Percentiles rank a stretch among this genome's conserved stretches.
These are phyloP conservation scores for Termitomyces sp. DNA, from an alignment of 768 basidiomycete genomes.

Conservation along the genomic window DNA sequence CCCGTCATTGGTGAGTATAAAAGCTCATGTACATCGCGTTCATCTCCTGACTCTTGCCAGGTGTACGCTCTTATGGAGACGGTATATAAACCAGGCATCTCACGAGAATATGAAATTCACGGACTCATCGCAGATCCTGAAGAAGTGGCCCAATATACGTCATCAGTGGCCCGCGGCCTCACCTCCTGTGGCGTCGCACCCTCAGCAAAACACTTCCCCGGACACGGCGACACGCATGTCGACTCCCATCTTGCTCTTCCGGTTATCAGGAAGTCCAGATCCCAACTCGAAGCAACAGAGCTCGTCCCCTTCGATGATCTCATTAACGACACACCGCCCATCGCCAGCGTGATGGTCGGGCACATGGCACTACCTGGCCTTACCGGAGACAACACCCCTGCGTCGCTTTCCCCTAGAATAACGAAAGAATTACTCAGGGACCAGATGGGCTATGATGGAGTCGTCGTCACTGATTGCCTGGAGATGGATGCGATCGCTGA, in stretches of 20 bases:
- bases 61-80: constrained; percentile 69
- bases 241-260: constrained; percentile 71
- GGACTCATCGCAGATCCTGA: constrained; percentile 41
- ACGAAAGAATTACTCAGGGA: constrained; percentile 50
- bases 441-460: constrained; percentile 50
- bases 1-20: constrained; percentile 60
- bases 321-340: constrained; percentile 25
- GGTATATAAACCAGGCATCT: constrained; percentile 29
- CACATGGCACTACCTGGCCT: constrained; percentile 68
- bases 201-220: constrained; percentile 69
- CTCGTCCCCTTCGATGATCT: constrained; percentile 56
- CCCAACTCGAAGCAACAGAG: constrained; percentile 43
- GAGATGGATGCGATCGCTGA: constrained; percentile 73
- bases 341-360: constrained; percentile 68
- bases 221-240: constrained; percentile 69
- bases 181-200: constrained; percentile 50
- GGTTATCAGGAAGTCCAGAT: constrained; percentile 46
- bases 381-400: constrained; percentile 51
- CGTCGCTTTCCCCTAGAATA: constrained; percentile 52
- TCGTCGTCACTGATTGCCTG: constrained; percentile 71
- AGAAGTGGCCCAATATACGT: constrained; percentile 45
- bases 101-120: neutral
- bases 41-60: constrained; percentile 25
- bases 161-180: constrained; percentile 47
- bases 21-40: neutral